Percentiles rank a stretch among this genome's conserved stretches.
Evolutionary conservation across 2,329 filamentous ascomycete genomes (phyloP).

Genomic region (Biscogniauxia mediterranea): DNA sequence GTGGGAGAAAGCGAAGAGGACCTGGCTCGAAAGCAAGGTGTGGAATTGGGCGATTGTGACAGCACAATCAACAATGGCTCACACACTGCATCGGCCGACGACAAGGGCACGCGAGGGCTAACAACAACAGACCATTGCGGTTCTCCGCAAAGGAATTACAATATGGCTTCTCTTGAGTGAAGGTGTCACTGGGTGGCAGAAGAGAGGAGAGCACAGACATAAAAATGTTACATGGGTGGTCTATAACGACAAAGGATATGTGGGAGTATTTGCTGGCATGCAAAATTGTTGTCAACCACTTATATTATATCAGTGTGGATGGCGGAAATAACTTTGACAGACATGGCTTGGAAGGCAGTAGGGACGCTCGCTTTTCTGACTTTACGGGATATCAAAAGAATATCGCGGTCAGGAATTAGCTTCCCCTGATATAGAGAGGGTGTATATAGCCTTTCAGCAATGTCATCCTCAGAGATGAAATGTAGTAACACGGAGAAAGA

Average conservation of each 20-base stretch:
- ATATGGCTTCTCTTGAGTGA: conserved; percentile 27
- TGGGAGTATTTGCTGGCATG: conserved; percentile 8
- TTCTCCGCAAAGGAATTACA: conserved; percentile 16
- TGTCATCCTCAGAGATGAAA: conserved; percentile 17
- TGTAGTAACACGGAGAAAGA: conserved; percentile 17
- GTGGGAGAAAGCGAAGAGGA: conserved; percentile 13
- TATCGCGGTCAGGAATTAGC: conserved; percentile 17
- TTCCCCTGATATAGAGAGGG: conserved; percentile 9
- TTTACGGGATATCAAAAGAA: conserved; percentile 19
- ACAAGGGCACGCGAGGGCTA: conserved; percentile 19
- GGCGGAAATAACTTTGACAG: background rate
- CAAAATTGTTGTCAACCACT: background rate
- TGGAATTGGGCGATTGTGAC: conserved; percentile 33
- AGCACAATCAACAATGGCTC: conserved; percentile 30
- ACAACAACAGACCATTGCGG: conserved; percentile 10
- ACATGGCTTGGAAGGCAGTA: background rate
- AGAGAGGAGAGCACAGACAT: background rate
- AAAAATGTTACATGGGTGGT: conserved; percentile 1
- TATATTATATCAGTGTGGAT: conserved; percentile 13
- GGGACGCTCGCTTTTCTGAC: conserved; percentile 5
- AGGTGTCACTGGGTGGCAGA: background rate
- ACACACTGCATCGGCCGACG: conserved; percentile 28
- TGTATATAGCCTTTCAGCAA: conserved; percentile 20
- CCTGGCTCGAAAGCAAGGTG: conserved; percentile 25
- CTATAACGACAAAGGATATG: conserved; percentile 4